Conservation (phyloP, 495 filamentous ascomycete genomes). For the Aspergillus carlsbadensis region DNA sequence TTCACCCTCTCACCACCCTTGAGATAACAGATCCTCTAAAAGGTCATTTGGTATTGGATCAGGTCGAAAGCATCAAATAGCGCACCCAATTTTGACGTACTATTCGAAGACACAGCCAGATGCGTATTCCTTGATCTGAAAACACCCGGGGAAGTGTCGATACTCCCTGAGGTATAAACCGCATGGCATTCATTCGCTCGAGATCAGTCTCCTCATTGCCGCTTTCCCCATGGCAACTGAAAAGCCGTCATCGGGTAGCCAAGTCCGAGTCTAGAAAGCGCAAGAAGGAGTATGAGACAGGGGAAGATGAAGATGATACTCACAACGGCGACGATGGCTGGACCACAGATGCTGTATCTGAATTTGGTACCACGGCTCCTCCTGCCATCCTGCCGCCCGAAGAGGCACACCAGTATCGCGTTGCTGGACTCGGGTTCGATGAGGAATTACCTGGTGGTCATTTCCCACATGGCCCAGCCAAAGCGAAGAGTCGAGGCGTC, state of each 20-base stretch:
- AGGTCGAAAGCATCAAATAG: too few species aligned
- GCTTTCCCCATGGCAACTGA: conserved; percentile 40
- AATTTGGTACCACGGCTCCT: conserved; percentile 21
- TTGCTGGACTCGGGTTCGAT: conserved; percentile 45
- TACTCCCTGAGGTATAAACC: conserved; percentile 7
- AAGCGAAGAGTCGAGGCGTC: conserved; percentile 9
- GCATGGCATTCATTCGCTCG: conserved; percentile 36
- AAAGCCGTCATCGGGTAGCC: conserved; percentile 31
- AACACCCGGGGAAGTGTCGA: conserved; percentile 15
- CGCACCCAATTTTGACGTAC: too few species aligned
- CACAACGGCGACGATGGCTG: conserved; percentile 22
- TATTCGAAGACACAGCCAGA: conserved; percentile 3
- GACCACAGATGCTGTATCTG: conserved; percentile 39
- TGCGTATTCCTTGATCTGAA: conserved; percentile 2
- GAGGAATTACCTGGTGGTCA: conserved; percentile 41
- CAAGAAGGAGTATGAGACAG: conserved; percentile 30
- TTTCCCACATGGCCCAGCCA: conserved; percentile 42
- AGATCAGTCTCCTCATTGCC: conserved; percentile 43
- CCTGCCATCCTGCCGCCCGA: conserved; percentile 43
- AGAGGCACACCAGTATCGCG: conserved; percentile 47
- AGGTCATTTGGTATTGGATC: too few species aligned
- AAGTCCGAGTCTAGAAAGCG: conserved; percentile 42
- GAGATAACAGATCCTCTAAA: too few species aligned
- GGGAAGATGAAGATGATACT: conserved; percentile 24
- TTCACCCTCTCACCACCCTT: neutral